Percentiles rank a stretch among this genome's conserved stretches.
Conservation (phyloP, 2,329 filamentous ascomycete species). For the Venturia nashicola region DNA sequence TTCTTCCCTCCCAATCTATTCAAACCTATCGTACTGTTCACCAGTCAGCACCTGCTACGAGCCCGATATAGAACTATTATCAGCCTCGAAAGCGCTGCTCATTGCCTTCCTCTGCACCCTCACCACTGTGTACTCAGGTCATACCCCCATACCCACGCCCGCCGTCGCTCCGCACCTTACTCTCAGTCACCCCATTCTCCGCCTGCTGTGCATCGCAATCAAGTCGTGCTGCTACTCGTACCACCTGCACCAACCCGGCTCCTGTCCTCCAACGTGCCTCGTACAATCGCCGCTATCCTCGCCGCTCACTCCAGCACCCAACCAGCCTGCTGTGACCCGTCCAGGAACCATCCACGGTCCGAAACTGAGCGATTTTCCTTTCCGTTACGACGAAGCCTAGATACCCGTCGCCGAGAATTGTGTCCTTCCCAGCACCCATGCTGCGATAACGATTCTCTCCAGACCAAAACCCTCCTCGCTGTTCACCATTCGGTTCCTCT, state of each 20-base stretch:
- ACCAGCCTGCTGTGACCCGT: background rate
- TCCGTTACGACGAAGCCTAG: background rate
- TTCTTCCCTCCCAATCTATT: background rate
- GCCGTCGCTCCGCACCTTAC: background rate
- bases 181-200: background rate
- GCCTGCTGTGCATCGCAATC: background rate
- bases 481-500: conserved; percentile 8
- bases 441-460: background rate
- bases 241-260: background rate
- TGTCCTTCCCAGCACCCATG: background rate
- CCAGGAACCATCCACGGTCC: background rate
- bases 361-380: background rate
- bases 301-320: background rate
- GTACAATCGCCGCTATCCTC: background rate
- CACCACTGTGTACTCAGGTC: too few relatives aligned
- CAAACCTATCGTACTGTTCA: background rate
- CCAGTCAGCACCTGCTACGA: background rate
- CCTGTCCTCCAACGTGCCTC: background rate
- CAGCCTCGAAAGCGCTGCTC: too few relatives aligned
- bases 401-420: background rate
- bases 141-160: background rate
- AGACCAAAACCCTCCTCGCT: background rate
- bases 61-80: conserved; percentile 6
- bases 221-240: background rate
- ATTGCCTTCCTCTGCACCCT: too few relatives aligned